Evolutionary conservation across 2,329 filamentous ascomycete species (phyloP), one percentile per base, ranked within the genome.

Genomic region (Diaporthe eres): DNA sequence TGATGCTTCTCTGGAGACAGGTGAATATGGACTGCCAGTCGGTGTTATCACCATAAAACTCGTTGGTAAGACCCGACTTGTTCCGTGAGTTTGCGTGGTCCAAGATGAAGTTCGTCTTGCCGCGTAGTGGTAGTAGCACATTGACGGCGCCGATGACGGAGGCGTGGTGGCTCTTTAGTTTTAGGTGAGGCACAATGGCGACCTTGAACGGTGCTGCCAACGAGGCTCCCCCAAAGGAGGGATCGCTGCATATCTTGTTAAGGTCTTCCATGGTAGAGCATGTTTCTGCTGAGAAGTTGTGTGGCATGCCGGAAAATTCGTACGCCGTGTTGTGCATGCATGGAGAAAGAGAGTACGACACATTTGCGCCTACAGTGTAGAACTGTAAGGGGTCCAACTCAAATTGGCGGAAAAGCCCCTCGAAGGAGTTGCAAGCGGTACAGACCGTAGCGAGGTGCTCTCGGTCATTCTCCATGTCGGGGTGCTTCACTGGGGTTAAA

Each of bases 251-350:
- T 34, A 93, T 85, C 25, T 87, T 85, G 78, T 91, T 88, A 22
- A 95, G 85, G 22, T 91, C 90, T 72, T 92, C 90, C 19, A 94
- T 81, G 0, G 90, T 89, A 8, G 88, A 85, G 60, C 92, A 92
- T 78, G 91, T 88, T 57, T 90, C 87, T 19, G 90, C 89, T 61
- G 88, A 85, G 80, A 92, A 94, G 6, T 87, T 87, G 80, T 95
- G 93, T 4, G 90, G 90, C 89, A 95, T 91, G 25, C 92, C 92
- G 76, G 90, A 91, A 34, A 88, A 88, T 70, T 88, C 86, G 81
- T 92, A 94, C 15, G 93, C 93, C 15, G 92, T 90, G 75, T 90
- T 91, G 81, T 94, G 92, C 91, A 95, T 94, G 13, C 91, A 91
- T 0, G 93, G 93, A 0, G 92, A 94, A 67, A 94, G 86, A 76